Evolutionary conservation across 768 basidiomycete genomes (phyloP).

Genomic region (Solioccasus polychromus): DNA sequence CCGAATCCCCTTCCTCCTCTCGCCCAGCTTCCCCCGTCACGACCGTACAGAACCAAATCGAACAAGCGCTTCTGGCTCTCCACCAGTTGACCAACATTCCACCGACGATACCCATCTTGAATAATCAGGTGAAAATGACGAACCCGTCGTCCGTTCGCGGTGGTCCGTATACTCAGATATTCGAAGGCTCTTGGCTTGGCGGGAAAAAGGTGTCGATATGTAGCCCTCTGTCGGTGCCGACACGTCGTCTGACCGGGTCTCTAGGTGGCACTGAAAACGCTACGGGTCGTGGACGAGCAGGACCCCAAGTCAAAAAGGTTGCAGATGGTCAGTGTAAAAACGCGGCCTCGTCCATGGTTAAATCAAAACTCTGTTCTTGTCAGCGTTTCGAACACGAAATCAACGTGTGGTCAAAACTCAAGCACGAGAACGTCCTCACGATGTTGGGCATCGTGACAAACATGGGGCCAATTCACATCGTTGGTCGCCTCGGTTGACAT

Average conservation of each 20-base stretch:
- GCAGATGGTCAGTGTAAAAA: constrained; percentile 16
- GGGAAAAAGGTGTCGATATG: constrained; percentile 42
- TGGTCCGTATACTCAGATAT: constrained; percentile 55
- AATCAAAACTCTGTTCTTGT: neutral
- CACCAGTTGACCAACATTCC: constrained; percentile 51
- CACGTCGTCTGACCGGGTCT: neutral
- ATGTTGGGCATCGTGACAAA: constrained; percentile 58
- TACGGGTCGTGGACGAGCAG: constrained; percentile 44
- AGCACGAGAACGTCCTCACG: constrained; percentile 43
- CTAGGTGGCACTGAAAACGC: constrained; percentile 57
- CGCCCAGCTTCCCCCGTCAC: constrained; percentile 21
- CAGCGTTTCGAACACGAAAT: constrained; percentile 61
- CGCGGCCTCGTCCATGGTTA: neutral
- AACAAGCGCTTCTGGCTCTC: constrained; percentile 45
- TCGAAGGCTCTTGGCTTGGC: constrained; percentile 53
- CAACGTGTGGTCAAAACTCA: constrained; percentile 48
- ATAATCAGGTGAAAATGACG: constrained; percentile 48
- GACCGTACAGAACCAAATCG: constrained; percentile 37
- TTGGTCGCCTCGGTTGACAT: constrained; percentile 12
- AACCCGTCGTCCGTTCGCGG: constrained; percentile 40
- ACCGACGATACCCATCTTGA: constrained; percentile 49
- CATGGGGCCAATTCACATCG: constrained; percentile 52
- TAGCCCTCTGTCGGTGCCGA: neutral
- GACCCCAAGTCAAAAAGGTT: constrained; percentile 45
- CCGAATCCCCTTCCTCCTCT: constrained; percentile 21